Conservation (phyloP, 495 filamentous ascomycete genomes). For the Aspergillus ellipticus region DNA sequence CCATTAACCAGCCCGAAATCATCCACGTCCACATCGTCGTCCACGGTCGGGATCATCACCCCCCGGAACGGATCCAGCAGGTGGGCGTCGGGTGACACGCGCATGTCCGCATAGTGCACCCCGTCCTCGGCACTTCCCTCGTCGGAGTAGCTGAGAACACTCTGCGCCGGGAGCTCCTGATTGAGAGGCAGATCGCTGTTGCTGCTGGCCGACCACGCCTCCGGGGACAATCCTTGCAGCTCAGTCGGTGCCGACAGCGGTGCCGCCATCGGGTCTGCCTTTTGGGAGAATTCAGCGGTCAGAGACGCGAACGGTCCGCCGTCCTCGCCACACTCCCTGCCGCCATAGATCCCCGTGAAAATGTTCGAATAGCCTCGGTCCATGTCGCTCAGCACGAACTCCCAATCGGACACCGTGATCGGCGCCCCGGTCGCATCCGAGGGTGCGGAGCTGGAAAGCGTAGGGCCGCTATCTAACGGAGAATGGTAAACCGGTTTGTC, state of each 20-base stretch:
- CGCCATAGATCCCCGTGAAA: conserved; percentile 81
- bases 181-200: conserved; percentile 29
- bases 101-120: conserved; percentile 21
- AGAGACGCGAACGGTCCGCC: conserved; percentile 41
- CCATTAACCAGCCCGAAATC: conserved; percentile 31
- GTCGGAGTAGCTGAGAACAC: conserved; percentile 71
- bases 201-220: conserved; percentile 43
- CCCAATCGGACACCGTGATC: conserved; percentile 70
- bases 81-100: conserved; percentile 23
- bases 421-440: conserved; percentile 27
- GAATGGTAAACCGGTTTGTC: conserved; percentile 9
- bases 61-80: conserved; percentile 43
- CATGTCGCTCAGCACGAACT: conserved; percentile 69
- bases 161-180: conserved; percentile 52
- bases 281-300: conserved; percentile 36
- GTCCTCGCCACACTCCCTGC: conserved; percentile 52
- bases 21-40: conserved; percentile 34
- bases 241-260: conserved; percentile 22
- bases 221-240: conserved; percentile 34
- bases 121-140: conserved; percentile 58
- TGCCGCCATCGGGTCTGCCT: conserved; percentile 19
- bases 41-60: conserved; percentile 43
- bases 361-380: conserved; percentile 75
- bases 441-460: conserved; percentile 31
- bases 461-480: conserved; percentile 24